Conservation (phyloP, 2,329 filamentous ascomycete genomes). For the Aspergillus clavatus region DNA sequence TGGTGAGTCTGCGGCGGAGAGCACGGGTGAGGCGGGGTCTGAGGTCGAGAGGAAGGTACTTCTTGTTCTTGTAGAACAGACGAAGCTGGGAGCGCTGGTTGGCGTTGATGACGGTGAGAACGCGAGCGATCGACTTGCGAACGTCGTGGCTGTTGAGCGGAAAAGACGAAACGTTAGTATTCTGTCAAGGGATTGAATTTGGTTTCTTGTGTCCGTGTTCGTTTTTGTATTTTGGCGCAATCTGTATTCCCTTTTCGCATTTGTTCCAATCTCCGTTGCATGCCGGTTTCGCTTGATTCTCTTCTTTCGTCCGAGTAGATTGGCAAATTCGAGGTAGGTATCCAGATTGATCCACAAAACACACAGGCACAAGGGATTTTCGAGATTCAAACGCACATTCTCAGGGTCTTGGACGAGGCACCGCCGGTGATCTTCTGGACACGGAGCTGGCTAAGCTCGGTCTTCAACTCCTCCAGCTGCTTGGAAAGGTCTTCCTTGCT, state of each 20-base stretch:
- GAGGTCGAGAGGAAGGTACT: slow-evolving; percentile 97
- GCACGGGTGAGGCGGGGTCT: slow-evolving; percentile 97
- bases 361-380: slow-evolving; percentile 13
- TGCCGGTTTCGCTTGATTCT: not conserved
- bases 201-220: not conserved
- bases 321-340: not conserved
- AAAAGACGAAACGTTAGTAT: slow-evolving; percentile 26
- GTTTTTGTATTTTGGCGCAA: not conserved
- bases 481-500: slow-evolving; percentile 97
- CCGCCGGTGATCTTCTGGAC: slow-evolving; percentile 97
- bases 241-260: slow-evolving; percentile 1
- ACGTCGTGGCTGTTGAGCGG: slow-evolving; percentile 74
- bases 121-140: slow-evolving; percentile 98
- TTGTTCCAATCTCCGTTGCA: not conserved
- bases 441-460: slow-evolving; percentile 90
- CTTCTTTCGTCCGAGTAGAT: not conserved
- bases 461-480: slow-evolving; percentile 92
- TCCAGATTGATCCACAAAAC: not conserved
- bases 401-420: slow-evolving; percentile 91
- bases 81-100: slow-evolving; percentile 98
- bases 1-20: slow-evolving; percentile 90
- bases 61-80: slow-evolving; percentile 99
- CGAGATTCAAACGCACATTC: slow-evolving; percentile 67
- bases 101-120: slow-evolving; percentile 99
- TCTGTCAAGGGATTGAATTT: slow-evolving; percentile 1